These are phyloP conservation scores for Pleurotus salmoneostramineus DNA, from an alignment of 768 basidiomycete species.

Conservation along the genomic window DNA sequence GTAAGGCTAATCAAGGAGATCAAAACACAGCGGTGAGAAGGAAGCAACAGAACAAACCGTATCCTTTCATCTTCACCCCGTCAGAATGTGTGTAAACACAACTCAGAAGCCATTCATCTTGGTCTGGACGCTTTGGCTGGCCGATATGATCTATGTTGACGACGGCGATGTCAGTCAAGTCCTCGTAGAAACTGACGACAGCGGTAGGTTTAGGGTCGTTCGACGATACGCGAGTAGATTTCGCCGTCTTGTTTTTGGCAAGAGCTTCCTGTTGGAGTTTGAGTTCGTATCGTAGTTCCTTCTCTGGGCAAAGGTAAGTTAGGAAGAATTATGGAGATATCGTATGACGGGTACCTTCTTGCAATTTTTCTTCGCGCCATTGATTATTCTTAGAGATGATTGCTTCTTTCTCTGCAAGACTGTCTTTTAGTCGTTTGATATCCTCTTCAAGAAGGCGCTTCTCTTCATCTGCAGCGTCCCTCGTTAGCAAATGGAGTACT, in stretches of 20 bases:
- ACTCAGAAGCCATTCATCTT: conserved; percentile 58
- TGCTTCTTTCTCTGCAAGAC: conserved; percentile 38
- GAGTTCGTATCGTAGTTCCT: conserved; percentile 49
- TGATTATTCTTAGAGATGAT: conserved; percentile 39
- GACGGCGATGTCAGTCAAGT: conserved; percentile 77
- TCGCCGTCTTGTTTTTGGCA: conserved; percentile 37
- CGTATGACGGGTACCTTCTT: conserved; percentile 36
- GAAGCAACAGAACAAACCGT: conserved; percentile 19
- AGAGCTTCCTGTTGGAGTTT: conserved; percentile 57
- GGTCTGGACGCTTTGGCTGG: conserved; percentile 28
- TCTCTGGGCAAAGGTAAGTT: conserved; percentile 31
- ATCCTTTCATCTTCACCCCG: conserved; percentile 30
- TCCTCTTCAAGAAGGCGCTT: conserved; percentile 49
- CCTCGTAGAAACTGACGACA: conserved; percentile 78
- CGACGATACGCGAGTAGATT: conserved; percentile 35
- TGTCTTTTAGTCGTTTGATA: conserved; percentile 36
- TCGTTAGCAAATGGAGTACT: conserved; percentile 64
- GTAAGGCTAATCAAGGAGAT: conserved; percentile 41
- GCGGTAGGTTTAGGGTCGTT: conserved; percentile 57
- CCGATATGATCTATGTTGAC: conserved; percentile 47
- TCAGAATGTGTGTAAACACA: conserved; percentile 63
- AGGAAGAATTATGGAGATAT: neutral
- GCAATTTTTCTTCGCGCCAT: conserved; percentile 42
- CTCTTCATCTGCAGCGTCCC: conserved; percentile 72
- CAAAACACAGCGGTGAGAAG: neutral